Conservation (phyloP, 2,329 filamentous ascomycete species). For the Phaeophleospora eucalypticola region DNA sequence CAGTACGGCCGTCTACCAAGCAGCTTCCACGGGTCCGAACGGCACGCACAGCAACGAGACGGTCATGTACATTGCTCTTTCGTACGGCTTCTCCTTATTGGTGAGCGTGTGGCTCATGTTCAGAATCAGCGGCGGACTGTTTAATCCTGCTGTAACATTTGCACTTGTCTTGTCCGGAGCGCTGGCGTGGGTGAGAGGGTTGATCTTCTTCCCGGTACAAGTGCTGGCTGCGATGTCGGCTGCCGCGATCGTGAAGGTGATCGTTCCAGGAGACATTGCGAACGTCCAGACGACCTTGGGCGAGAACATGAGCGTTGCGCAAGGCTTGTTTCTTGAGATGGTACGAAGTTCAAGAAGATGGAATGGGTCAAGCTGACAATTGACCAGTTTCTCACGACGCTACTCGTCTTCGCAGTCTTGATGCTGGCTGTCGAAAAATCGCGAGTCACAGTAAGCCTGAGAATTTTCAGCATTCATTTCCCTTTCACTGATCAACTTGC, state of each 20-base stretch:
- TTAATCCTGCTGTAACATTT: constrained; percentile 32
- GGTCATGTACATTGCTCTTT: constrained; percentile 32
- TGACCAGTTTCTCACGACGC: constrained; percentile 28
- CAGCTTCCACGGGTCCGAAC: constrained; percentile 37
- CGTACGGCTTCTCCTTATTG: constrained; percentile 36
- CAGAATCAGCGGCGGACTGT: constrained; percentile 29
- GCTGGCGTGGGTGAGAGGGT: constrained; percentile 24
- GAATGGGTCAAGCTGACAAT: not conserved
- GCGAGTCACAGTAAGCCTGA: constrained; percentile 21
- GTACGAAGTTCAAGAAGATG: constrained; percentile 3
- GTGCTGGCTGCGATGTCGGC: constrained; percentile 30
- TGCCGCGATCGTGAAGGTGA: constrained; percentile 26
- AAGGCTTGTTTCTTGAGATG: constrained; percentile 35
- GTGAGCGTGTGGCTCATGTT: constrained; percentile 37
- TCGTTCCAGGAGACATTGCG: constrained; percentile 30
- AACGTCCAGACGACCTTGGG: constrained; percentile 29
- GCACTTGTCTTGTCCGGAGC: constrained; percentile 28
- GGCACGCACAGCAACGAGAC: constrained; percentile 35
- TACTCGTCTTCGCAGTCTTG: constrained; percentile 32
- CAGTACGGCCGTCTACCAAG: constrained; percentile 8
- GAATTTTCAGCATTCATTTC: not conserved
- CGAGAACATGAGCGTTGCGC: constrained; percentile 24
- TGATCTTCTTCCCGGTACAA: constrained; percentile 28
- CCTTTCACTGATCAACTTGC: not conserved
- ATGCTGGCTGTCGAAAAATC: constrained; percentile 36